A percentile compares a stretch with the other conserved stretches of the same genome.
Evolutionary conservation across 192 early-diverging fungal genomes (phyloP).

Genomic region (Coemansia sp.): DNA sequence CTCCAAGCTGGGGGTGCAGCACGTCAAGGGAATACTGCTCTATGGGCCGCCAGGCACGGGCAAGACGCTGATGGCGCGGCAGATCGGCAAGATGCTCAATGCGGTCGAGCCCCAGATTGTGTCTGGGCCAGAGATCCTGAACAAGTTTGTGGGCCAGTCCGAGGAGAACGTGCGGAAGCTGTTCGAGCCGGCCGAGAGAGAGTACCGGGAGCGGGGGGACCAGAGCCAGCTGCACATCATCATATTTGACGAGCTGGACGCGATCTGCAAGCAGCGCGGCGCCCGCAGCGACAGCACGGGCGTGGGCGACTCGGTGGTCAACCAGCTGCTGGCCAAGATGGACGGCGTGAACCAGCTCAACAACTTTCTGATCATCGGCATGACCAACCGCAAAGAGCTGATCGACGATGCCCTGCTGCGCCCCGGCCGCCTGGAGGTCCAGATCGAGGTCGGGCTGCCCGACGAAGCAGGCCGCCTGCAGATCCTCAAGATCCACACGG

Average conservation of each 20-base stretch:
- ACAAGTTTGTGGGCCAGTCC: slow-evolving; percentile 94
- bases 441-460: slow-evolving; percentile 94
- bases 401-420: slow-evolving; percentile 97
- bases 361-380: slow-evolving; percentile 79
- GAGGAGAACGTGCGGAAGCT: slow-evolving; percentile 97
- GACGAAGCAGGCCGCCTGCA: slow-evolving; percentile 90
- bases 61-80: slow-evolving; percentile 96
- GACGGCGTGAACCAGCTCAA: slow-evolving; percentile 98
- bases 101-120: slow-evolving; percentile 91
- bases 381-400: slow-evolving; percentile 98
- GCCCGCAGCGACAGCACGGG: slow-evolving; percentile 88
- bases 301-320: slow-evolving; percentile 94
- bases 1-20: slow-evolving; percentile 94
- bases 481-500: slow-evolving; percentile 95
- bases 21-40: slow-evolving; percentile 89
- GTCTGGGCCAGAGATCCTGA: slow-evolving; percentile 93
- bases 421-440: slow-evolving; percentile 93
- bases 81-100: slow-evolving; percentile 99
- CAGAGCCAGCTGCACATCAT: slow-evolving; percentile 93
- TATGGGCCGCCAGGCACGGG: slow-evolving; percentile 96
- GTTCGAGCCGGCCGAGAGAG: slow-evolving; percentile 90
- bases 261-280: slow-evolving; percentile 97
- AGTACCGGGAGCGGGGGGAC: slow-evolving; percentile 91
- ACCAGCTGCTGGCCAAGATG: slow-evolving; percentile 97
- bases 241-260: slow-evolving; percentile 98